Evolutionary conservation across 202 grass and related monocot genomes (phyloP).

Genomic region (Bolboschoenoplectus hybrid): DNA sequence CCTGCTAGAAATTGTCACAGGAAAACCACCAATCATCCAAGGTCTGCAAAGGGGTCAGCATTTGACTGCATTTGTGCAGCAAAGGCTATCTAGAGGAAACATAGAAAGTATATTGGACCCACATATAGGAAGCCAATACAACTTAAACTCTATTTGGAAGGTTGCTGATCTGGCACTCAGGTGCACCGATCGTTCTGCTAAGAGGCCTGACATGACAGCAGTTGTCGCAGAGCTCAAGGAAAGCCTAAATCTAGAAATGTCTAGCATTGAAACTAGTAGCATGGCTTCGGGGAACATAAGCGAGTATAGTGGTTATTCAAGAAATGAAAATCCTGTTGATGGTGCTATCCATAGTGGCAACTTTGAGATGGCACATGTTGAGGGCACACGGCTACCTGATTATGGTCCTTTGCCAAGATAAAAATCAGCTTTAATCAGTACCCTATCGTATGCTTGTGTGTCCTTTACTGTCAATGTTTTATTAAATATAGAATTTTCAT

Average conservation of each 20-base stretch:
- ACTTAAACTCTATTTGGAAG: constrained; percentile 45
- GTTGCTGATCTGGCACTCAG: constrained; percentile 38
- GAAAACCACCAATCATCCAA: background rate
- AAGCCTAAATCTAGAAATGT: constrained; percentile 39
- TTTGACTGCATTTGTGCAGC: constrained; percentile 22
- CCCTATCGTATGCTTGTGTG: background rate
- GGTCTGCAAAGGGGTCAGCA: background rate
- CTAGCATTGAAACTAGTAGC: background rate
- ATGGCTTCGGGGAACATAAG: background rate
- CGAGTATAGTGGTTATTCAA: constrained; percentile 17
- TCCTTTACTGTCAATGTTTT: background rate
- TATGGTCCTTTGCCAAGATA: constrained; percentile 27
- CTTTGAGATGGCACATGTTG: background rate
- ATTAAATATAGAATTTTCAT: background rate
- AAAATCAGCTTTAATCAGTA: background rate
- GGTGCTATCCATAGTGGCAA: background rate
- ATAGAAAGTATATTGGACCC: constrained; percentile 39
- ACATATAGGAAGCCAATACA: constrained; percentile 12
- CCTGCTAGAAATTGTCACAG: constrained; percentile 41
- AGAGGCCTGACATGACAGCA: constrained; percentile 42
- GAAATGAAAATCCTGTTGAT: background rate
- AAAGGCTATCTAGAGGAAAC: constrained; percentile 36
- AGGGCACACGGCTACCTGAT: background rate
- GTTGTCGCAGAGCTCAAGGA: constrained; percentile 35
- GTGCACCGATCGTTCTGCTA: constrained; percentile 24